Evolutionary conservation across 2,329 filamentous ascomycete species (phyloP).

Genomic region (Cadophora gregata): DNA sequence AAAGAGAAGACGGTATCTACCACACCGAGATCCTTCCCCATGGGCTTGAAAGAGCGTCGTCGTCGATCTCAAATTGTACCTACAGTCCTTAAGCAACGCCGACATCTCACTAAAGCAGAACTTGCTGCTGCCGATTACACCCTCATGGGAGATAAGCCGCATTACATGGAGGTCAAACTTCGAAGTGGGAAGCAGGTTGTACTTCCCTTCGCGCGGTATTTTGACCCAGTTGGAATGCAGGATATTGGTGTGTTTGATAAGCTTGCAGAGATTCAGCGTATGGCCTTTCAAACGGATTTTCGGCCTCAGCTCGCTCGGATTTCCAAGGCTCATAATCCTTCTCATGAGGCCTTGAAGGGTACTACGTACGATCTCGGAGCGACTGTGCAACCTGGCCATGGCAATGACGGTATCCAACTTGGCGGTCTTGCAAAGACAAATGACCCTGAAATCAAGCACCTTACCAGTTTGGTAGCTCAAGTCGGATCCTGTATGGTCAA

Average conservation of each 20-base stretch:
- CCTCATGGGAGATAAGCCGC: constrained; percentile 14
- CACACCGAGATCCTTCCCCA: constrained; percentile 3
- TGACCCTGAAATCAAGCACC: background rate
- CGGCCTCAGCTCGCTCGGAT: constrained; percentile 1
- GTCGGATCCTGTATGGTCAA: background rate
- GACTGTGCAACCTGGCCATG: constrained; percentile 6
- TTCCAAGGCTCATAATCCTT: background rate
- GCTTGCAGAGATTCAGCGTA: constrained; percentile 5
- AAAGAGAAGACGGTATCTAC: constrained; percentile 1
- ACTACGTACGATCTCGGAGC: constrained; percentile 3
- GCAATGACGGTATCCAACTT: constrained; percentile 5
- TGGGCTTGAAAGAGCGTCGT: background rate
- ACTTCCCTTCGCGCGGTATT: constrained; percentile 6
- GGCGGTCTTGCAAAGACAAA: constrained; percentile 7
- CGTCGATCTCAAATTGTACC: constrained; percentile 9
- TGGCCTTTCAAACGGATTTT: background rate
- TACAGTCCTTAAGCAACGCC: background rate
- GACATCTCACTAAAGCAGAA: background rate
- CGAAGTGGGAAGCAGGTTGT: background rate
- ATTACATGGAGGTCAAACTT: constrained; percentile 8
- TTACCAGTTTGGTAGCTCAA: background rate
- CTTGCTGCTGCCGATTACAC: constrained; percentile 6
- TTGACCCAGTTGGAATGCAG: background rate
- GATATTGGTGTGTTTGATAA: background rate
- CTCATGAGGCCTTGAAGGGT: background rate